A percentile compares a stretch with the other conserved stretches of the same genome.
Evolutionary conservation across 106 monocot genomes (phyloP).

Genomic region (Dendrobium catenatum): DNA sequence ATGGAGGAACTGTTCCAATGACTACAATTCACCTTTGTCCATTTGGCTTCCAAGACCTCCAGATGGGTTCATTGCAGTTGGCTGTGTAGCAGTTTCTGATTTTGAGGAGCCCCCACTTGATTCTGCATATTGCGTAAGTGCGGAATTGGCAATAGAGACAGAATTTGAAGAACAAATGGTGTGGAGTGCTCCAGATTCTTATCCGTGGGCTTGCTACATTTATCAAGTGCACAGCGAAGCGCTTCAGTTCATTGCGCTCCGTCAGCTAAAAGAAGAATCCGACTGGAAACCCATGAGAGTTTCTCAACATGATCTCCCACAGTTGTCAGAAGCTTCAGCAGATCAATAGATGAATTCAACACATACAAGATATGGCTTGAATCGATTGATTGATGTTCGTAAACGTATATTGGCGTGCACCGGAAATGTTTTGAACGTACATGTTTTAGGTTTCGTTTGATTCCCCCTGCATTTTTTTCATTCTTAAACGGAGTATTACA

Average conservation of each 20-base stretch:
- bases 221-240: slow-evolving; percentile 88
- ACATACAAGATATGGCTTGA: no score
- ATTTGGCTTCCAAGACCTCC: slow-evolving; percentile 89
- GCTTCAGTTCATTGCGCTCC: slow-evolving; percentile 68
- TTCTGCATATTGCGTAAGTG: slow-evolving; percentile 52
- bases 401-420: no score
- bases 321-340: slow-evolving; percentile 7
- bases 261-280: slow-evolving; percentile 59
- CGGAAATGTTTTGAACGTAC: no score
- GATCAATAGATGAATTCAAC: not conserved
- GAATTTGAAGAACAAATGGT: slow-evolving; percentile 59
- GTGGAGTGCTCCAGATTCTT: slow-evolving; percentile 73
- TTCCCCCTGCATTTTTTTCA: no score
- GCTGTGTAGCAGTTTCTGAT: slow-evolving; percentile 71
- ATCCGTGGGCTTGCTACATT: slow-evolving; percentile 86
- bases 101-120: slow-evolving; percentile 63
- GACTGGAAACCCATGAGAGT: slow-evolving; percentile 60
- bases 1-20: slow-evolving; percentile 90
- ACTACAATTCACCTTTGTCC: slow-evolving; percentile 60
- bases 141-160: slow-evolving; percentile 45
- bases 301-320: slow-evolving; percentile 16
- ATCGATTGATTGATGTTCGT: no score
- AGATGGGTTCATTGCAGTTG: slow-evolving; percentile 70
- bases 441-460: no score
- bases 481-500: no score